Percentiles rank a stretch among this genome's conserved stretches.
These are phyloP conservation scores for Leccinum griseonigrum DNA, from an alignment of 1,284 basidiomycete genomes.

Conservation along the genomic window DNA sequence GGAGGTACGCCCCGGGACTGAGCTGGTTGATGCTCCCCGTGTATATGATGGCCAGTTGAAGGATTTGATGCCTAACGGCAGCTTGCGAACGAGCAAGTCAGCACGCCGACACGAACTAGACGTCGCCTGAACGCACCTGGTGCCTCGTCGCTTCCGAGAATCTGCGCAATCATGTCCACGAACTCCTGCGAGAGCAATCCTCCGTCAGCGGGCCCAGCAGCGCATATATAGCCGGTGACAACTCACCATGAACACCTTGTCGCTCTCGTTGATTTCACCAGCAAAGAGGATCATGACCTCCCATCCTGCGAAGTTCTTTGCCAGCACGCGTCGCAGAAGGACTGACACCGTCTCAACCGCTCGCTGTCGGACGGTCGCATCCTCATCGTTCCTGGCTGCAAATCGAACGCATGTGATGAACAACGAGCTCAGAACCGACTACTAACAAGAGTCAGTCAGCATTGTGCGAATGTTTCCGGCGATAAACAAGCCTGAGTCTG, in stretches of 20 bases:
- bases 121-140: conserved; percentile 39
- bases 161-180: conserved; percentile 42
- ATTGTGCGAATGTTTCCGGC: neutral
- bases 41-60: conserved; percentile 56
- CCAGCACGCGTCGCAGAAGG: conserved; percentile 44
- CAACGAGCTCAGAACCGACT: conserved; percentile 50
- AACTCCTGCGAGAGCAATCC: conserved; percentile 40
- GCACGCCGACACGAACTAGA: neutral
- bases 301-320: conserved; percentile 60
- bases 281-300: conserved; percentile 68
- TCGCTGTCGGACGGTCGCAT: conserved; percentile 37
- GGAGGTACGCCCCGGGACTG: conserved; percentile 67
- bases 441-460: conserved; percentile 32
- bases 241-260: conserved; percentile 54
- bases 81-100: conserved; percentile 32
- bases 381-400: conserved; percentile 31
- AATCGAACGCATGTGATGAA: conserved; percentile 44
- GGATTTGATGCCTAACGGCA: conserved; percentile 46
- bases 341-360: conserved; percentile 48
- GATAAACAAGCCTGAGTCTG: conserved; percentile 26
- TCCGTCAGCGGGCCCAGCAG: neutral
- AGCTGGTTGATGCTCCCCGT: conserved; percentile 57
- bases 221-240: neutral
- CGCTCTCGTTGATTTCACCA: conserved; percentile 54
- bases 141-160: conserved; percentile 42